Conservation (phyloP, 2,329 filamentous ascomycete species). For the Salinomyces thailandicus region DNA sequence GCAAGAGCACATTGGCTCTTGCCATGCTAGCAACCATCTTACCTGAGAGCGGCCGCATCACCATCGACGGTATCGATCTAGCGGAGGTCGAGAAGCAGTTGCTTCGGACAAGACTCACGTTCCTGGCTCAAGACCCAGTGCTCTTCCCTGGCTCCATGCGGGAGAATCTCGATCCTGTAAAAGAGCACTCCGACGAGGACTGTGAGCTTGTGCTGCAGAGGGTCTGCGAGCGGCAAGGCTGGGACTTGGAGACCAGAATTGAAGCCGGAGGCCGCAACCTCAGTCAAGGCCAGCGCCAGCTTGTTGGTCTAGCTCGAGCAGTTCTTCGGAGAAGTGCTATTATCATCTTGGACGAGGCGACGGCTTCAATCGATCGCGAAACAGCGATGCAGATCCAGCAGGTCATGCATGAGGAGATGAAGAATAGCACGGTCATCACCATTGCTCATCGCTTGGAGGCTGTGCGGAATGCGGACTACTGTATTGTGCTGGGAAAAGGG, state of each 20-base stretch:
- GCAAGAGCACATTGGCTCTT: conserved; percentile 67
- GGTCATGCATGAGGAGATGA: conserved; percentile 47
- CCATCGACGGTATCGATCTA: conserved; percentile 52
- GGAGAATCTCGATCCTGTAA: conserved; percentile 52
- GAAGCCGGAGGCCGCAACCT: conserved; percentile 53
- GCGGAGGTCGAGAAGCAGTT: conserved; percentile 48
- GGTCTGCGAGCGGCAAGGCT: conserved; percentile 45
- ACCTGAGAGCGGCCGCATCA: conserved; percentile 45
- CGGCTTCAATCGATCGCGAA: conserved; percentile 53
- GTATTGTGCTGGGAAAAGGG: conserved; percentile 44
- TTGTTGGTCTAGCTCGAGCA: conserved; percentile 54
- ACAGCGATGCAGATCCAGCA: conserved; percentile 48
- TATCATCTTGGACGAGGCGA: conserved; percentile 57
- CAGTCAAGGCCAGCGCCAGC: conserved; percentile 54
- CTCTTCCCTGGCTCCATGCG: conserved; percentile 53
- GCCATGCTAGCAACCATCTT: conserved; percentile 48
- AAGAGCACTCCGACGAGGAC: conserved; percentile 45
- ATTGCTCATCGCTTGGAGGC: conserved; percentile 56
- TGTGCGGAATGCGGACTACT: conserved; percentile 48
- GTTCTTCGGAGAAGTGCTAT: conserved; percentile 51
- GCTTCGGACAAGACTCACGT: conserved; percentile 52
- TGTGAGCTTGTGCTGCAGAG: conserved; percentile 45
- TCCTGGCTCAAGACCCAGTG: conserved; percentile 57
- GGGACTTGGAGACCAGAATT: conserved; percentile 46
- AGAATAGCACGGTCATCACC: conserved; percentile 51